phyloP scores from a whole-genome alignment of 225 moss, liverwort and hornwort genomes.

The Lunularia cruciata region DNA sequence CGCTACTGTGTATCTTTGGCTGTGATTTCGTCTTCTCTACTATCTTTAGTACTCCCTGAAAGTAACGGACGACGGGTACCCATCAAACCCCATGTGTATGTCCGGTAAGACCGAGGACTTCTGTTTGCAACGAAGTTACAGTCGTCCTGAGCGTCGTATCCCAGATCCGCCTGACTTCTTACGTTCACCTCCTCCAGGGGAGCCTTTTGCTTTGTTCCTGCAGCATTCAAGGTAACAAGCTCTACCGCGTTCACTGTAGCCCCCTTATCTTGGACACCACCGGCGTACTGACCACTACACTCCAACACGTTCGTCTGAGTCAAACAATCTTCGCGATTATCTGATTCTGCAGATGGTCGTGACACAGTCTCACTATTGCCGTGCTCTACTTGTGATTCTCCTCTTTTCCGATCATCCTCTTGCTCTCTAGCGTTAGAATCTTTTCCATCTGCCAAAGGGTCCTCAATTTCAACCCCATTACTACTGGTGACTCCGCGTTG shows the following conservation, averaged over 20 bases:
- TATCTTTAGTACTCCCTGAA: slow-evolving; percentile 5
- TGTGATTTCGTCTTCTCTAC: slow-evolving; percentile 15
- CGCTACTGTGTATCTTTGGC: slow-evolving; percentile 6
- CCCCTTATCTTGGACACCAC: not conserved
- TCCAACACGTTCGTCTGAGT: not conserved
- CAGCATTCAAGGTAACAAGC: not conserved
- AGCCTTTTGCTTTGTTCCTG: not conserved
- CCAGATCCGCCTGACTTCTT: slow-evolving; percentile 1
- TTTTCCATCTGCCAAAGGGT: not conserved
- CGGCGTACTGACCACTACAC: not conserved
- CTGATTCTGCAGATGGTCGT: not conserved
- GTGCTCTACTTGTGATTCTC: not conserved
- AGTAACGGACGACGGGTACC: slow-evolving; percentile 34
- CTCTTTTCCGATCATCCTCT: not conserved
- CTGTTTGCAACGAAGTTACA: slow-evolving; percentile 25
- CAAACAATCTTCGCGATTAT: not conserved
- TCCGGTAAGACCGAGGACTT: slow-evolving; percentile 36
- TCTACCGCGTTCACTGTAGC: not conserved
- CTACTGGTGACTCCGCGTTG: not conserved
- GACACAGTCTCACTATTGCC: not conserved
- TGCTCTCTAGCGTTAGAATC: not conserved
- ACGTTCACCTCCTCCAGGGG: not conserved
- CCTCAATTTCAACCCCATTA: not conserved
- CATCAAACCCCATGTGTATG: slow-evolving; percentile 37
- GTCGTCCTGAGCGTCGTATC: slow-evolving; percentile 27